Evolutionary conservation across 108 stramenopile genomes (phyloP), one percentile per base, ranked within the genome.

Genomic region (Pseudonitzschia pungens): DNA sequence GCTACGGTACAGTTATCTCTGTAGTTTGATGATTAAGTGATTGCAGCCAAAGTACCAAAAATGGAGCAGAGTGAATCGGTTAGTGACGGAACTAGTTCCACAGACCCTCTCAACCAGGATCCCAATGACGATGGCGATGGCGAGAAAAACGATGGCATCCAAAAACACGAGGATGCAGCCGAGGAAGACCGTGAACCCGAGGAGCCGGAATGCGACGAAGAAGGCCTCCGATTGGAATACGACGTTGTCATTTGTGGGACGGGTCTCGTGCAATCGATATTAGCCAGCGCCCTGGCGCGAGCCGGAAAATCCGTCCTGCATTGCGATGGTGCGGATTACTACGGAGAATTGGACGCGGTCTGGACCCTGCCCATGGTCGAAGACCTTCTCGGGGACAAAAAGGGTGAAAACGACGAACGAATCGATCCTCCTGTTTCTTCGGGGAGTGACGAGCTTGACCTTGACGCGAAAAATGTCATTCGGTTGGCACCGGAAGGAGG

Each of bases 191-290:
- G 44, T 53, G 32, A 33, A 20, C 32, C 66, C 32, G 18, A 62
- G 14, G 20, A 62, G 40, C 29, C 36, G 0, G 10, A 48, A 18
- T 48, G 45, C 45, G 85, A 83, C 28, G 77, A 81, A 26, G 83
- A 81, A 72, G 81, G 86, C 2, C 68, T 79, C 1, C 28, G 60
- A 22, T 40, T 44, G 55, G 77, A 74, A 33, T 93, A 93, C 73
- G 92, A 93, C 69, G 89, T 88, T 11, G 73, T 91, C 18, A 51
- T 90, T 20, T 93, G 88, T 55, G 92, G 92, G 14, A 93, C 92
- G 59, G 89, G 88, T 18, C 71, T 93, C 24, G 76, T 85, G 22
- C 86, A 90, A 77, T 86, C 88, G 22, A 91, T 93, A 43, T 33
- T 93, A 22, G 88, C 92, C 2, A 84, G 88, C 3, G 92, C 92